These are phyloP conservation scores for Ormosia emarginata DNA, from an alignment of 306 rosid genomes.

Conservation along the genomic window DNA sequence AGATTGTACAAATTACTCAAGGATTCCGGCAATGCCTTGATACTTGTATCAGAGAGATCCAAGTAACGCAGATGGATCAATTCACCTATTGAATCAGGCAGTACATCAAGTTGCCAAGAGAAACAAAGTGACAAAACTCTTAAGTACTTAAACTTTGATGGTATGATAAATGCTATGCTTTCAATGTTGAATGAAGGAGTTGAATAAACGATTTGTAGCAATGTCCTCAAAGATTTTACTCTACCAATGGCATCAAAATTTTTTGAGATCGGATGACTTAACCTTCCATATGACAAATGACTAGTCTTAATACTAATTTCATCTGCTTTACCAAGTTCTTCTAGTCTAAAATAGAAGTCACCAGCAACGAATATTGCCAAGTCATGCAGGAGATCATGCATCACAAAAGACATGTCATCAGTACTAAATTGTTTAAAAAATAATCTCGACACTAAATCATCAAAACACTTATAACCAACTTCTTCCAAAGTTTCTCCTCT, in stretches of 20 bases:
- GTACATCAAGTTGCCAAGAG: not conserved
- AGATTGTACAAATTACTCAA: not conserved
- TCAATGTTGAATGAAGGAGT: not conserved
- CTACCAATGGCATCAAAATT: not conserved
- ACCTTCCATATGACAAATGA: not conserved
- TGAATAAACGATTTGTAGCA: not conserved
- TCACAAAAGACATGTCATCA: not conserved
- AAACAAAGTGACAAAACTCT: not conserved
- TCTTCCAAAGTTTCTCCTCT: too few relatives aligned
- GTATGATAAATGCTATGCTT: not conserved
- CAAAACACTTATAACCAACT: too few relatives aligned
- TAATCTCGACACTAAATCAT: not conserved
- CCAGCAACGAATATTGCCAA: not conserved
- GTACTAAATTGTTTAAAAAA: not conserved
- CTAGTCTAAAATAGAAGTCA: not conserved
- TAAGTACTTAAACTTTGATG: not conserved
- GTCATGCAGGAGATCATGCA: slow-evolving; percentile 29
- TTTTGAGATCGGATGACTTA: not conserved
- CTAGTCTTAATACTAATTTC: not conserved
- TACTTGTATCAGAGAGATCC: not conserved
- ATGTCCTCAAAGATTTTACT: not conserved
- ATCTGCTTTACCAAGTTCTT: not conserved
- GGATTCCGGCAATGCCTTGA: not conserved
- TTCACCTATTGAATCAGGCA: not conserved
- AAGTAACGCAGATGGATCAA: slow-evolving; percentile 12